Percentiles rank a stretch among this genome's conserved stretches.
Evolutionary conservation across 345 rosid genomes (phyloP).

Genomic region (Aegle marmelos): DNA sequence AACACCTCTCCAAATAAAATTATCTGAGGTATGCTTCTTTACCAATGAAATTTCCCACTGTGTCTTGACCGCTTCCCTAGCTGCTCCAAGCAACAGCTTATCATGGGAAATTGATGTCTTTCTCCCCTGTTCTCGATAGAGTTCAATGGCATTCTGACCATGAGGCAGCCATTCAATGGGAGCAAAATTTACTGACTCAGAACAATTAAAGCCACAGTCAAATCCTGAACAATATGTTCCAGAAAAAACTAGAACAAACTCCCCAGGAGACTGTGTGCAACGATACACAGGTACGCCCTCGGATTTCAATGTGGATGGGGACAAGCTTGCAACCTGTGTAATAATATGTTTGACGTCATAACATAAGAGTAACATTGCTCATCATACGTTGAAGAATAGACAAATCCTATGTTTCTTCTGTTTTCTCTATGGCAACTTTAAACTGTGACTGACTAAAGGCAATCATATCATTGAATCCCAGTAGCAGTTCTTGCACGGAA

Average conservation of each 20-base stretch:
- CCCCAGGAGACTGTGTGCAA: slow-evolving; percentile 66
- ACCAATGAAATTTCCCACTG: slow-evolving; percentile 44
- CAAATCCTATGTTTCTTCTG: not conserved
- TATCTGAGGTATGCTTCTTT: slow-evolving; percentile 36
- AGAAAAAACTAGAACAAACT: slow-evolving; percentile 64
- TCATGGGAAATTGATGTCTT: slow-evolving; percentile 59
- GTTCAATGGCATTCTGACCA: slow-evolving; percentile 53
- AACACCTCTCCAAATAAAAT: slow-evolving; percentile 44
- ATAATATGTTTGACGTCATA: slow-evolving; percentile 7
- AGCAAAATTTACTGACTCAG: slow-evolving; percentile 65
- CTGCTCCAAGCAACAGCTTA: slow-evolving; percentile 59
- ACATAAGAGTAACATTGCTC: not conserved
- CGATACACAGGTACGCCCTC: slow-evolving; percentile 61
- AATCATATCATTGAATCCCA: not conserved
- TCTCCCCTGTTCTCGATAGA: slow-evolving; percentile 42
- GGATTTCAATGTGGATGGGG: slow-evolving; percentile 39
- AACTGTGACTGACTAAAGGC: not conserved
- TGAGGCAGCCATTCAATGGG: slow-evolving; percentile 71
- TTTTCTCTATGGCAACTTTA: not conserved
- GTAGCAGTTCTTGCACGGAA: not conserved
- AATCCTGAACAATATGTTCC: slow-evolving; percentile 60
- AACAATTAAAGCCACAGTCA: slow-evolving; percentile 69
- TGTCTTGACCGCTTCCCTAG: slow-evolving; percentile 55
- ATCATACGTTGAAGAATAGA: not conserved
- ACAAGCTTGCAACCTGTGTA: slow-evolving; percentile 41